Percentiles rank a stretch among this genome's conserved stretches.
These are phyloP conservation scores for Penicillium sp. DNA, from an alignment of 2,329 filamentous ascomycete genomes.

Conservation along the genomic window DNA sequence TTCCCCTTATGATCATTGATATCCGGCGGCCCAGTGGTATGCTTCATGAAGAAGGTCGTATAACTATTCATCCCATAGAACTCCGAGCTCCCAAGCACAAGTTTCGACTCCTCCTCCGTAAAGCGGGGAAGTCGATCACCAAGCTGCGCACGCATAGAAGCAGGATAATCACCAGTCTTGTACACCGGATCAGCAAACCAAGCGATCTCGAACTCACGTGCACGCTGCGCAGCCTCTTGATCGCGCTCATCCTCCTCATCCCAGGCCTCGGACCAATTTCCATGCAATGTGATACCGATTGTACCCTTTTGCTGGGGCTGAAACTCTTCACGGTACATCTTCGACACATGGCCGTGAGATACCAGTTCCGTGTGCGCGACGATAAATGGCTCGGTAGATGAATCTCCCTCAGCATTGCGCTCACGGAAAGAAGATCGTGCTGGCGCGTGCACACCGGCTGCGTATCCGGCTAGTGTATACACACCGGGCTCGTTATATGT, in stretches of 20 bases:
- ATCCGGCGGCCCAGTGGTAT: constrained; percentile 55
- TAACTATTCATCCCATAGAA: constrained; percentile 92
- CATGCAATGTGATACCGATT: constrained; percentile 81
- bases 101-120: constrained; percentile 65
- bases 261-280: constrained; percentile 73
- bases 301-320: constrained; percentile 67
- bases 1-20: constrained; percentile 70
- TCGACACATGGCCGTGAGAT: constrained; percentile 72
- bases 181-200: constrained; percentile 86
- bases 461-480: constrained; percentile 74
- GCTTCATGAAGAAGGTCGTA: constrained; percentile 77
- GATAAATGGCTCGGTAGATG: constrained; percentile 69
- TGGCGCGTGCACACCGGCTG: constrained; percentile 71
- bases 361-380: constrained; percentile 75
- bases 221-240: constrained; percentile 69
- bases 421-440: constrained; percentile 60
- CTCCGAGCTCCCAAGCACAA: constrained; percentile 76
- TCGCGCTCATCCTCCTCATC: constrained; percentile 69
- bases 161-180: constrained; percentile 67
- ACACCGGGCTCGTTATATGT: constrained; percentile 86
- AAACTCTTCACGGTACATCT: constrained; percentile 75
- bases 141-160: constrained; percentile 76
- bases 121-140: constrained; percentile 72
- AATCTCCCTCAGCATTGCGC: not conserved
- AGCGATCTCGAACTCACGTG: constrained; percentile 76